Conservation (phyloP, 192 early-diverging fungal genomes). For the Coemansia sp. region DNA sequence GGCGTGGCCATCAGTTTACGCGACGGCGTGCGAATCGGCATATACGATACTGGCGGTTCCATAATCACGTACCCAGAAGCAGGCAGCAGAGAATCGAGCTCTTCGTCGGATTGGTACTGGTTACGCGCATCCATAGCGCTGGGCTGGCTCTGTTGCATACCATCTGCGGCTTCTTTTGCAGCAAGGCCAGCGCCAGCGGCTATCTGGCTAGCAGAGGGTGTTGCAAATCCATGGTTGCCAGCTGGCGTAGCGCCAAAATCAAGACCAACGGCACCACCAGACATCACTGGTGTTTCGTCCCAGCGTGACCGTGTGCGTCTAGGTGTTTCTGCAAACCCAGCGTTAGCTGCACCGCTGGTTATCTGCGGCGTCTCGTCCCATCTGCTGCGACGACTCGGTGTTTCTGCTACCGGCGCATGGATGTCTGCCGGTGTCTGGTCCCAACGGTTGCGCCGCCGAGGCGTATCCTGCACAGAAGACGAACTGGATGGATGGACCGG, state of each 20-base stretch:
- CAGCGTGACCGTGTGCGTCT: slow-evolving; percentile 83
- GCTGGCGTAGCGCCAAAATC: slow-evolving; percentile 65
- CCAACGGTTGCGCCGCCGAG: slow-evolving; percentile 66
- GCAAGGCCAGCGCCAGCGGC: slow-evolving; percentile 73
- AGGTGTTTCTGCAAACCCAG: slow-evolving; percentile 54
- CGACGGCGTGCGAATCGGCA: slow-evolving; percentile 93
- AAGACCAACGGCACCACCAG: slow-evolving; percentile 33
- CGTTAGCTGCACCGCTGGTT: slow-evolving; percentile 43
- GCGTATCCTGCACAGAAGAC: slow-evolving; percentile 15
- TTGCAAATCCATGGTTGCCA: slow-evolving; percentile 74
- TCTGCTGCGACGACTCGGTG: slow-evolving; percentile 41
- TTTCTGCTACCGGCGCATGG: slow-evolving; percentile 28
- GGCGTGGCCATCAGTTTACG: slow-evolving; percentile 95
- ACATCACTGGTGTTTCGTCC: slow-evolving; percentile 89
- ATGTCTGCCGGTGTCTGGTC: slow-evolving; percentile 68
- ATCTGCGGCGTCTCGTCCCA: slow-evolving; percentile 69
- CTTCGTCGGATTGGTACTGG: slow-evolving; percentile 84
- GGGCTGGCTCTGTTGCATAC: slow-evolving; percentile 61
- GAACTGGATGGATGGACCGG: slow-evolving; percentile 54
- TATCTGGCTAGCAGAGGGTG: slow-evolving; percentile 67
- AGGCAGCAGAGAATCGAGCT: slow-evolving; percentile 94
- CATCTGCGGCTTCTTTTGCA: neutral
- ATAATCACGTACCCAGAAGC: slow-evolving; percentile 87
- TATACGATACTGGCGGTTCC: slow-evolving; percentile 84
- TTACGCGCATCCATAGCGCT: slow-evolving; percentile 86